phyloP scores from a whole-genome alignment of 169 alveolate species.

The Plasmodium vivax region DNA sequence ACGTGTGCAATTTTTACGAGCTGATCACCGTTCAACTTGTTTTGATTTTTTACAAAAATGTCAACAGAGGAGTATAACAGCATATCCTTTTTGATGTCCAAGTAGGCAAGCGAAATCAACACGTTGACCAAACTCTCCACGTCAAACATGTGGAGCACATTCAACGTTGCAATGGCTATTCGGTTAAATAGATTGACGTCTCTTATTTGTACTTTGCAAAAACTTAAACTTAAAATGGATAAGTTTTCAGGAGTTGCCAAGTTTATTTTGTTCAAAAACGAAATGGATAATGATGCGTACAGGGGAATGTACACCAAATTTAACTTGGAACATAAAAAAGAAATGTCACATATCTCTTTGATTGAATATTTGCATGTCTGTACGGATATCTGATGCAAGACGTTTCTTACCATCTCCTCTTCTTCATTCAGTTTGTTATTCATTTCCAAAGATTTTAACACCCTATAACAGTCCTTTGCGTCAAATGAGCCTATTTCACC shows the following conservation, averaged over 20 bases:
- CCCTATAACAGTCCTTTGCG: slow-evolving; percentile 69
- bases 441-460: slow-evolving; percentile 63
- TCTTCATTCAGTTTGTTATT: slow-evolving; percentile 40
- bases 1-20: slow-evolving; percentile 45
- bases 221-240: slow-evolving; percentile 61
- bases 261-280: slow-evolving; percentile 63
- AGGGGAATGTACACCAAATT: slow-evolving; percentile 47
- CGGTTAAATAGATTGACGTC: slow-evolving; percentile 64
- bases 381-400: slow-evolving; percentile 25
- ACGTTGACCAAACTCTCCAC: slow-evolving; percentile 58
- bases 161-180: slow-evolving; percentile 55
- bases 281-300: slow-evolving; percentile 60
- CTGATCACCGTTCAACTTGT: slow-evolving; percentile 38
- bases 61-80: slow-evolving; percentile 41
- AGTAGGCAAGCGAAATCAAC: slow-evolving; percentile 15
- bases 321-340: slow-evolving; percentile 62
- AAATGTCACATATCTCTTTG: slow-evolving; percentile 72
- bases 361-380: slow-evolving; percentile 58
- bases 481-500: slow-evolving; percentile 32
- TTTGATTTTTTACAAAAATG: slow-evolving; percentile 60
- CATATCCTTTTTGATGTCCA: slow-evolving; percentile 37
- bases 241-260: slow-evolving; percentile 54
- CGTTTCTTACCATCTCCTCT: slow-evolving; percentile 35
- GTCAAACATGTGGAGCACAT: slow-evolving; percentile 34
- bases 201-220: slow-evolving; percentile 64